Evolutionary conservation across 192 early-diverging fungal genomes (phyloP).

Genomic region (Coemansia umbellata): DNA sequence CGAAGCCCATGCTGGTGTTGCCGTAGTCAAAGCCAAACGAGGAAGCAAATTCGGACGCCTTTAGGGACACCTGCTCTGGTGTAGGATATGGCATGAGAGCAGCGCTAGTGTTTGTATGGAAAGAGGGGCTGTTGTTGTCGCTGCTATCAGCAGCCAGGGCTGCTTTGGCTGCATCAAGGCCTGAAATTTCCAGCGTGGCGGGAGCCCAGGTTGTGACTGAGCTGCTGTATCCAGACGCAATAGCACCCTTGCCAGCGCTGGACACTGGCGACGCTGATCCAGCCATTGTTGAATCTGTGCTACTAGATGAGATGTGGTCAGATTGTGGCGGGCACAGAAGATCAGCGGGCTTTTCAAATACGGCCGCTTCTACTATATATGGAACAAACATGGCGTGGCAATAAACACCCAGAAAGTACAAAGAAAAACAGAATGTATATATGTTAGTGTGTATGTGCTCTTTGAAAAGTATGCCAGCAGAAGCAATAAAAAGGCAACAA

Average conservation of each 20-base stretch:
- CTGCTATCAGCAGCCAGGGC: not conserved
- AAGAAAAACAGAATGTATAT: not conserved
- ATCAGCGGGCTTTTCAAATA: not conserved
- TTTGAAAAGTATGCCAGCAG: not conserved
- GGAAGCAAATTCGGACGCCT: not conserved
- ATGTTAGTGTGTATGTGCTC: too few species aligned
- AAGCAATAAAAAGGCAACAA: not conserved
- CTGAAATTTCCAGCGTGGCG: not conserved
- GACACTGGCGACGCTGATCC: constrained; percentile 1
- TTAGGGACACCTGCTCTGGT: not conserved
- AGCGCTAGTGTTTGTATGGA: too few species aligned
- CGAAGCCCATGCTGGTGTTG: not conserved
- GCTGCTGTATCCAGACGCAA: not conserved
- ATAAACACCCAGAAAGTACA: not conserved
- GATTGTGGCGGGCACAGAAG: not conserved
- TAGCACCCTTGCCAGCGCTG: not conserved
- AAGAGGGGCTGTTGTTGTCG: not conserved
- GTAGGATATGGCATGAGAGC: constrained; percentile 1
- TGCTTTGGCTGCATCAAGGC: too few species aligned
- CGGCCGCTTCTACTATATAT: not conserved
- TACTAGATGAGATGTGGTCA: not conserved
- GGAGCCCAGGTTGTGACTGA: not conserved
- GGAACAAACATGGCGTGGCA: constrained; percentile 1
- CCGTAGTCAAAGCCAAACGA: not conserved
- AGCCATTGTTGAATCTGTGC: constrained; percentile 1